Evolutionary conservation across 371 early-diverging fungal species (phyloP), one percentile per base, ranked within the genome.

Genomic region (Mucor ambiguus): DNA sequence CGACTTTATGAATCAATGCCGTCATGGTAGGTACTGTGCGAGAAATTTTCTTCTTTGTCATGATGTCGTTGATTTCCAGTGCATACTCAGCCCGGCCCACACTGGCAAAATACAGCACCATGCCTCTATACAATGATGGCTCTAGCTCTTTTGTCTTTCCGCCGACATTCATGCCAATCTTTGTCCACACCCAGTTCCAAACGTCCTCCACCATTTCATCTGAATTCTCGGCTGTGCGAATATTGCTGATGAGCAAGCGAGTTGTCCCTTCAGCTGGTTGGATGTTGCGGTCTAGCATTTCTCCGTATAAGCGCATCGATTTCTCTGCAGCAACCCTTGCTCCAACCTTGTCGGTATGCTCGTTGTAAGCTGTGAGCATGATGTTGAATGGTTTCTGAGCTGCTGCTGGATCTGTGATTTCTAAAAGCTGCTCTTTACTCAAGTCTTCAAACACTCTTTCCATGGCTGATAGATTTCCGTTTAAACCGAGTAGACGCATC

Each of bases 1-100:
- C 83, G 1, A 80, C 75, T 69, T 83, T 80, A 66, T 83, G 83
- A 18, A 83, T 73, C n/a, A 83, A 64, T 2, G 80, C 77, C 10
- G 79, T 80, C 66, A 77, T 73, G 60, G 70, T 64, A 4, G 66
- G 75, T 12, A 70, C 57, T 38, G 71, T 73, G 1, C 75, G 73
- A 10, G 67, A 58, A 30, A 82, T 76, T 0, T 72, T 67, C 33
- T 67, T 66, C 29, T 74, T 70, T 24, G 56, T 60, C 77, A 83
- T 83, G 32, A 72, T 67, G 48, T 83, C 83, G 26, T 79, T 74
- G 32, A 83, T 66, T 32, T 77, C 72, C 4, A 83, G 60, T 0
- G 76, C 79, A 62, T 74, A 77, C 22, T 80, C 74, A 26, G 79
- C 68, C 30, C 74, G 66, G 18, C 83, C 80, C 6, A 76, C 74